Evolutionary conservation across 805 yeast genomes (phyloP).

Genomic region (Saccharomyces jurei): DNA sequence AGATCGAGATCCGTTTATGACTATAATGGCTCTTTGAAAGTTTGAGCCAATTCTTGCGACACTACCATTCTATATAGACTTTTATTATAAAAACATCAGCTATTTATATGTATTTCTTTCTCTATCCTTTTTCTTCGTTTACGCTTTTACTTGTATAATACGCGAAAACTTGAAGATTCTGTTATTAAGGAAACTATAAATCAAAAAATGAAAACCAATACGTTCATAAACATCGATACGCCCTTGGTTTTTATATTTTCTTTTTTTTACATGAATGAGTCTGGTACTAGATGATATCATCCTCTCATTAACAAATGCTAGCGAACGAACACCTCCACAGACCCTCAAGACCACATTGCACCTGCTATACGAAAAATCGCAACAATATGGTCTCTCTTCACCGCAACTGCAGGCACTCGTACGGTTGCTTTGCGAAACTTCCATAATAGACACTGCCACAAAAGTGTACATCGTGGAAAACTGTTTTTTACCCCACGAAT

Average conservation of each 20-base stretch:
- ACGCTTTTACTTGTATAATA: not conserved
- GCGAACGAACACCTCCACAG: slow-evolving; percentile 4
- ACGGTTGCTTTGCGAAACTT: slow-evolving; percentile 13
- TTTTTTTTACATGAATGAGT: slow-evolving; percentile 2
- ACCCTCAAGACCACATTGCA: slow-evolving; percentile 4
- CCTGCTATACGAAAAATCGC: slow-evolving; percentile 7
- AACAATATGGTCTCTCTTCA: slow-evolving; percentile 16
- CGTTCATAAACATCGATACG: not conserved
- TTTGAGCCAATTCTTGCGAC: slow-evolving; percentile 5
- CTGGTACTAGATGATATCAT: slow-evolving; percentile 2
- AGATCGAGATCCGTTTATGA: slow-evolving; percentile 77
- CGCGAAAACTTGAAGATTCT: not conserved
- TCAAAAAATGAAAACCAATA: not conserved
- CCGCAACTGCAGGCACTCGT: slow-evolving; percentile 11
- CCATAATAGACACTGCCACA: slow-evolving; percentile 10
- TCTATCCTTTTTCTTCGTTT: not conserved
- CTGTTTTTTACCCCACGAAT: slow-evolving; percentile 26
- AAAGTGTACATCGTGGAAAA: slow-evolving; percentile 21
- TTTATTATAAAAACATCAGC: not conserved
- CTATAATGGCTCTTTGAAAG: slow-evolving; percentile 49
- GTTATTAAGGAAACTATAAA: not conserved
- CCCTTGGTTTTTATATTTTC: not conserved
- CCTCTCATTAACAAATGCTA: slow-evolving; percentile 1
- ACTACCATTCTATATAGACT: not conserved
- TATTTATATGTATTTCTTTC: not conserved